Conservation (phyloP, 2,329 filamentous ascomycete genomes). For the Pseudogymnoascus sp. region DNA sequence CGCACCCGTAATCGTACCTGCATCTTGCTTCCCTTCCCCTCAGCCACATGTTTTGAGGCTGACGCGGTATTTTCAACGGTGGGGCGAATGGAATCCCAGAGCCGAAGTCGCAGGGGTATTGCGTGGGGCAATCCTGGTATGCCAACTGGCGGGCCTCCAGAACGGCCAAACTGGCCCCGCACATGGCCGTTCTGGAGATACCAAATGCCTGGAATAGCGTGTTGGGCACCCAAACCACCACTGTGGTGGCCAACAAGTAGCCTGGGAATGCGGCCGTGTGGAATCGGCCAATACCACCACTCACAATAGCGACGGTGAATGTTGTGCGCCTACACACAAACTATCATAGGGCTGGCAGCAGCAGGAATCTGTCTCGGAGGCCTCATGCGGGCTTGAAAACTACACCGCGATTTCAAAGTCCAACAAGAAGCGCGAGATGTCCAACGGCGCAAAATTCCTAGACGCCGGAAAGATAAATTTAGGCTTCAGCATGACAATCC, state of each 20-base stretch:
- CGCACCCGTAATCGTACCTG: background rate
- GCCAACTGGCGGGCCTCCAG: background rate
- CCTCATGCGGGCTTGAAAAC: background rate
- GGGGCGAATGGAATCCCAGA: constrained; percentile 4
- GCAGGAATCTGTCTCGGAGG: background rate
- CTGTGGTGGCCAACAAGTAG: background rate
- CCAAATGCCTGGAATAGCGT: background rate
- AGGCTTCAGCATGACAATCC: background rate
- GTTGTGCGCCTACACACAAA: background rate
- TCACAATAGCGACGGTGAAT: background rate
- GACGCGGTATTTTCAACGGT: background rate
- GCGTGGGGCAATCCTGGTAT: constrained; percentile 5
- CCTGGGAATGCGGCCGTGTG: constrained; percentile 1
- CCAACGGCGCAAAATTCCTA: background rate
- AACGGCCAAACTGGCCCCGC: background rate
- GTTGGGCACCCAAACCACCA: background rate
- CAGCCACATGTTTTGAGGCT: constrained; percentile 6
- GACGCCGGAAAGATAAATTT: background rate
- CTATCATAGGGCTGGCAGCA: background rate
- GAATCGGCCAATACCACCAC: background rate
- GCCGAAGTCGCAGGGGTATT: background rate
- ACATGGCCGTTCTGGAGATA: background rate
- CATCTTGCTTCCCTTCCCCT: background rate
- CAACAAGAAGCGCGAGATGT: background rate
- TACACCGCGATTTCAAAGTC: background rate